Conservation (phyloP, 208 protist genomes). For the Wallacemonas rigidus region DNA sequence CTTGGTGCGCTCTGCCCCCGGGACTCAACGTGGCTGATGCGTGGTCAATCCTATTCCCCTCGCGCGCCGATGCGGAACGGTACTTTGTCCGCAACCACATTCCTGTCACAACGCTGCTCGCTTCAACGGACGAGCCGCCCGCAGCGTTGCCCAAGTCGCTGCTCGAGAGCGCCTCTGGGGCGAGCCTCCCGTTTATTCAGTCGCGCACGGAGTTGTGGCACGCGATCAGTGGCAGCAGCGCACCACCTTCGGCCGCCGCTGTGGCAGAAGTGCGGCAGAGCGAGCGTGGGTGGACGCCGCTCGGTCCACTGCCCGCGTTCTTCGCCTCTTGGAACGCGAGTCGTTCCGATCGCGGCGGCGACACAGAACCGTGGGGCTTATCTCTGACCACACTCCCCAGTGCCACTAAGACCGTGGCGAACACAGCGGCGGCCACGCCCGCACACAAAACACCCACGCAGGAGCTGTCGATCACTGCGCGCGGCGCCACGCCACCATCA, state of each 20-base stretch:
- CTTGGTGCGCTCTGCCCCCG: not conserved
- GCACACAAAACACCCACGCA: not conserved
- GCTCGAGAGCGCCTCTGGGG: not conserved
- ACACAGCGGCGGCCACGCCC: too few species aligned
- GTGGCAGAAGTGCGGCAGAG: not conserved
- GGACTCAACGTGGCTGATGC: not conserved
- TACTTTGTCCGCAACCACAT: slow-evolving; percentile 1
- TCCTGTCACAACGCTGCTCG: not conserved
- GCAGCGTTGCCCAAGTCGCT: not conserved
- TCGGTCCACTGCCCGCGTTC: not conserved
- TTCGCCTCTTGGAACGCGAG: not conserved
- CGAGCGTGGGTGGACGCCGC: not conserved
- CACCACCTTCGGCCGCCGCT: too few species aligned
- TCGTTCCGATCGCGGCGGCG: not conserved
- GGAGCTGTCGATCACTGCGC: not conserved
- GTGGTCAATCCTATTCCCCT: slow-evolving; percentile 3
- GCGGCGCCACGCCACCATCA: too few species aligned
- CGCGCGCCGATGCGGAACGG: not conserved
- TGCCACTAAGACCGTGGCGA: too few species aligned
- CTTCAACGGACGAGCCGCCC: too few species aligned
- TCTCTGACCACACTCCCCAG: too few species aligned
- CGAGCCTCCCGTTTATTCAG: not conserved
- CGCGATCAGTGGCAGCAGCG: not conserved
- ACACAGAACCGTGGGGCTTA: too few species aligned
- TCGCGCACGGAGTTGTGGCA: not conserved